Evolutionary conservation across 306 rosid genomes (phyloP), one percentile per base, ranked within the genome.

Genomic region (Quercus dentata): DNA sequence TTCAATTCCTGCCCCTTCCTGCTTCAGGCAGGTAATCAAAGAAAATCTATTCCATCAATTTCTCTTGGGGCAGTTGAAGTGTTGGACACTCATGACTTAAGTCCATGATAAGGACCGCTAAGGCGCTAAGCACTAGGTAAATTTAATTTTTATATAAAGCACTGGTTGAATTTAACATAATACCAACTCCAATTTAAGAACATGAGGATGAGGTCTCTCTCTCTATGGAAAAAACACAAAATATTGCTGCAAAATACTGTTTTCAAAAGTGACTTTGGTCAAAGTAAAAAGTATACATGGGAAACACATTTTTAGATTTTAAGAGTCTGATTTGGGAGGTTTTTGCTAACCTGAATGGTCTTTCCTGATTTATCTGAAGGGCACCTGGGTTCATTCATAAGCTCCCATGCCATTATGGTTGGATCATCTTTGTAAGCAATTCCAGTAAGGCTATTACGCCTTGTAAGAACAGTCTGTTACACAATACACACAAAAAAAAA

Each of bases 351-450:
- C 97, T 95, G 98, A 80, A 93, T 82, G 25, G 92, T 75, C 2
- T 83, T 88, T 64, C 97, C 98, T 25, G 97, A 90, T 68, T 80
- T 87, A 83, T 95, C 98, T 4, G 99, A 89, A 46, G 79, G 56
- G 72, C 99, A 93, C 79, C 98, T 80, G 33, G 91, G 80, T 85
- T 95, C 99, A 73, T 95, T 95, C 91, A 95, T 95, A 38, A 93
- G 98, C 85, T 93, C 99, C 99, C 99, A 93, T 19, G 99, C 97
- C 98, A 95, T 93, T 75, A 95, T 91, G 12, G 98, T 86, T 55
- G 97, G 90, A 21, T 95, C 98, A 56, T 93, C 98, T 73, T 89
- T 95, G 88, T 95, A 95, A 71, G 84, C 87, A 64, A 90, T 87
- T 73, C 99, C 98, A 15, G 75, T 93, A 19, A 95, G 4, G 69